Evolutionary conservation across 768 basidiomycete species (phyloP), one percentile per base, ranked within the genome.

Genomic region (Mycena vulgaris): DNA sequence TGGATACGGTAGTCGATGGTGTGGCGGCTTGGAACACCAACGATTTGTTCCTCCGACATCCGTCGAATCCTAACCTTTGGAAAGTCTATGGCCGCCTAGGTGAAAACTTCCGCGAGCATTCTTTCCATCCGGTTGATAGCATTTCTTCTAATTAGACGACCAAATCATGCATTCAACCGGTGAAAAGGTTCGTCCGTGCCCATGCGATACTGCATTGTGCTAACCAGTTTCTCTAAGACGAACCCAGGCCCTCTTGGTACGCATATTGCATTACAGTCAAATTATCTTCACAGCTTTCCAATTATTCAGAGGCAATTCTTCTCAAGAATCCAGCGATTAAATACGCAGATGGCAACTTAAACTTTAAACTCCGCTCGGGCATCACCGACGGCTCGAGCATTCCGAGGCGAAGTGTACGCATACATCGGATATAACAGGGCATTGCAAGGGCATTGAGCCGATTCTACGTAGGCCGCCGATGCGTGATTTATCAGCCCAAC

Each of bases 111-210:
- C n/a, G 42, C 21, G n/a, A 3, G 14, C 39, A 8, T 16, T 8
- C 17, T 11, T 39, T 39, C 17, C 39, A 8, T 39, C 14, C 14
- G 39, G 39, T 39, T 8, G 39, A 39, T 39, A 45, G 7, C n/a
- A 6, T 45, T 17, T 40, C 40, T 40, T 17, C 19, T 11, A 42
- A 45, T 27, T 23, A 21, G 85, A 87, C 66, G 85, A 87, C 63
- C 85, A 85, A 65, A 84, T 86, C 62, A 80, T 85, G 73, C 80
- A 84, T 39, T 80, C 78, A 3, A 85, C 78, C 21, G 84, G 84
- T 16, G 83, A 85, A 73, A 84, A 84, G 78, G 84, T 83, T 39
- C 52, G 74, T 55, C 23, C 5, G 13, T 16, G 47, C 23, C n/a
- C 37, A 17, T 30, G 39, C n/a, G 42, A 25, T 14, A 5, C 19